Percentiles rank a stretch among this genome's conserved stretches.
phyloP scores from a whole-genome alignment of 805 yeast species.

The Schwanniomyces vanrijiae region DNA sequence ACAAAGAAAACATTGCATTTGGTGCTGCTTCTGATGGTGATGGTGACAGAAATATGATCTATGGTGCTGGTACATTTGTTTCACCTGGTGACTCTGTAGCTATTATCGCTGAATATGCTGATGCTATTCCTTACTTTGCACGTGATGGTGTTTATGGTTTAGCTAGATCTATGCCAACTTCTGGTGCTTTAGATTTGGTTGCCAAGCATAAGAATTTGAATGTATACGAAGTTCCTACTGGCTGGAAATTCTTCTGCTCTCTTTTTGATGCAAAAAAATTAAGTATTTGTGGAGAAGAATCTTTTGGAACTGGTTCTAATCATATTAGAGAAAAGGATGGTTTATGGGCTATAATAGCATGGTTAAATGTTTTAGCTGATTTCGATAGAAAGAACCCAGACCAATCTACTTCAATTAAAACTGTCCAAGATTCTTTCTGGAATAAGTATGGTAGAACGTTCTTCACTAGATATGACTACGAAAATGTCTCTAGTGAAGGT shows the following conservation, averaged over 20 bases:
- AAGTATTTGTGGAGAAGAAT: conserved; percentile 97
- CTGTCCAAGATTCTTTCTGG: conserved; percentile 88
- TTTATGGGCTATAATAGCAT: conserved; percentile 94
- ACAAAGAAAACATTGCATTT: conserved; percentile 74
- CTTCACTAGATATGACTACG: conserved; percentile 94
- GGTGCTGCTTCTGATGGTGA: conserved; percentile 99
- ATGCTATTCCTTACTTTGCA: conserved; percentile 84
- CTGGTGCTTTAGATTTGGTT: conserved; percentile 89
- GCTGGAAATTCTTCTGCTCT: conserved; percentile 98
- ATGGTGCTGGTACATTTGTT: conserved; percentile 91
- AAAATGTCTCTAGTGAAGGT: conserved; percentile 72
- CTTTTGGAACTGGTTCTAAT: conserved; percentile 97
- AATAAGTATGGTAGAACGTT: conserved; percentile 91
- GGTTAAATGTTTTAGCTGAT: conserved; percentile 93
- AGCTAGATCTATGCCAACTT: conserved; percentile 97
- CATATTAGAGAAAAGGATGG: conserved; percentile 98
- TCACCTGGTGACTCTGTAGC: conserved; percentile 99
- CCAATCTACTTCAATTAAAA: conserved; percentile 62
- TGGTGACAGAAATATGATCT: conserved; percentile 98
- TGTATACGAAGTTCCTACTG: conserved; percentile 95
- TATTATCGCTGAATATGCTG: conserved; percentile 91
- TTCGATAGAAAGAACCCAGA: conserved; percentile 63
- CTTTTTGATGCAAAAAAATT: conserved; percentile 89
- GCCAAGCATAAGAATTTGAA: conserved; percentile 74
- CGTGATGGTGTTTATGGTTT: conserved; percentile 85